These are phyloP conservation scores for Amylostereum areolatum DNA, from an alignment of 1,284 basidiomycete species.

Conservation along the genomic window DNA sequence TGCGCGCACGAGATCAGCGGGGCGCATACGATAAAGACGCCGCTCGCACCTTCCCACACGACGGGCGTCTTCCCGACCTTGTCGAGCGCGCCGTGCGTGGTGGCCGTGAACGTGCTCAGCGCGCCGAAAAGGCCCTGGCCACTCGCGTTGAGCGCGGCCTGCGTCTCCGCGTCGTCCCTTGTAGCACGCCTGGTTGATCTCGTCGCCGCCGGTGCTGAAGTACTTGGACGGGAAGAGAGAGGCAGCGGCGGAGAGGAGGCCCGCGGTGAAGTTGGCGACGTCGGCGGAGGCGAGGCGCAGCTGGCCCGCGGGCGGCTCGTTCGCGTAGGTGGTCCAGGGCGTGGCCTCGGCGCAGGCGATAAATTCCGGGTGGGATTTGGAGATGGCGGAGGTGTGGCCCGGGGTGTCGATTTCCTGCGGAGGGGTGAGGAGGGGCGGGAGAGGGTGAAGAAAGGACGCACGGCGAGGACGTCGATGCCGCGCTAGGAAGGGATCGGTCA, in stretches of 20 bases:
- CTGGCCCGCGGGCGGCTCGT: constrained; percentile 80
- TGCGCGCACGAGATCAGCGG: background rate
- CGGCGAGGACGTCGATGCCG: constrained; percentile 26
- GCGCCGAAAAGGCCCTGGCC: constrained; percentile 59
- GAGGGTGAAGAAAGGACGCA: constrained; percentile 74
- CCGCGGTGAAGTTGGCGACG: constrained; percentile 38
- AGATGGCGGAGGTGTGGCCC: constrained; percentile 72
- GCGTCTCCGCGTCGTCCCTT: constrained; percentile 52
- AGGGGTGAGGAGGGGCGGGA: background rate
- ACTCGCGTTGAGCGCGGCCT: constrained; percentile 38
- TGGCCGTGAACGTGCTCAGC: constrained; percentile 53
- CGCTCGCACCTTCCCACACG: constrained; percentile 59
- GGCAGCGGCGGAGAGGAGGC: constrained; percentile 37
- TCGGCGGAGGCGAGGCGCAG: constrained; percentile 56
- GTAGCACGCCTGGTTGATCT: constrained; percentile 72
- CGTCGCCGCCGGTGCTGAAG: constrained; percentile 81
- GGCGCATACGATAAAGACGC: background rate
- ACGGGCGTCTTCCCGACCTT: constrained; percentile 49
- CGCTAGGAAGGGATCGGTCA: background rate
- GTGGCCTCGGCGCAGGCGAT: constrained; percentile 63
- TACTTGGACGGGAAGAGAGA: constrained; percentile 50
- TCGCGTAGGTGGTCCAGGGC: constrained; percentile 63
- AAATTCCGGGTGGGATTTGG: constrained; percentile 61
- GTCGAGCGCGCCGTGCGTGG: constrained; percentile 41
- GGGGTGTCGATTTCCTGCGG: constrained; percentile 61